Conservation (phyloP, 148 eudicot genomes). For the Nepenthes gracilis region DNA sequence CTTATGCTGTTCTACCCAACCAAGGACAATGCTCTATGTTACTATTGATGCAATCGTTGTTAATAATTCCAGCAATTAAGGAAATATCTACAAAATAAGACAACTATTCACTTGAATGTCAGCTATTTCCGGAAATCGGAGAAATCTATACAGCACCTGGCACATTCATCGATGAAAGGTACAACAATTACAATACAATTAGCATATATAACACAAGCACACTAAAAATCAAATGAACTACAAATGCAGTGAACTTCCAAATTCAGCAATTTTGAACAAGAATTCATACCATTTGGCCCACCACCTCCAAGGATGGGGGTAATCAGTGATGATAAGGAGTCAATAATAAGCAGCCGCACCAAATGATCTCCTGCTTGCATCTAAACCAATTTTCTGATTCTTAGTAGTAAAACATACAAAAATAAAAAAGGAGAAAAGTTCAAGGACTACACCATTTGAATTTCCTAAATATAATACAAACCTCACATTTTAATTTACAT, state of each 20-base stretch:
- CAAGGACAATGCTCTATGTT: too few relatives aligned
- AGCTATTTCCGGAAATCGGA: too few relatives aligned
- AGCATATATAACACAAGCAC: too few relatives aligned
- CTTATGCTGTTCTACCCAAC: background rate
- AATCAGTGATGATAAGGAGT: slow-evolving; percentile 78
- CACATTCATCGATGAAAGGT: too few relatives aligned
- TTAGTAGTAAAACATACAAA: background rate
- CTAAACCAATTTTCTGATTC: slow-evolving; percentile 8
- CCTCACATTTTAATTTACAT: slow-evolving; percentile 49
- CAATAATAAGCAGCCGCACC: slow-evolving; percentile 55
- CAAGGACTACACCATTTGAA: background rate
- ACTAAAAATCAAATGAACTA: too few relatives aligned
- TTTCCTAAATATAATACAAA: slow-evolving; percentile 11
- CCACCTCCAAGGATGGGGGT: slow-evolving; percentile 67
- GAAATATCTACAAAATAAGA: too few relatives aligned
- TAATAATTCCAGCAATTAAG: too few relatives aligned
- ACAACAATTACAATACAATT: too few relatives aligned
- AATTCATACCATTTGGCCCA: slow-evolving; percentile 55
- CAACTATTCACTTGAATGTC: too few relatives aligned
- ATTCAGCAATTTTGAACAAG: background rate
- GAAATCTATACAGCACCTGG: too few relatives aligned
- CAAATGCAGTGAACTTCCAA: background rate
- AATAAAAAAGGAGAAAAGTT: background rate
- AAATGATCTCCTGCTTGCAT: slow-evolving; percentile 27
- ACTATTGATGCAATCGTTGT: too few relatives aligned